Percentiles rank a stretch among this genome's conserved stretches.
Evolutionary conservation across 179 eudicot genomes (phyloP).

Genomic region (Sideroxylon spinosum): DNA sequence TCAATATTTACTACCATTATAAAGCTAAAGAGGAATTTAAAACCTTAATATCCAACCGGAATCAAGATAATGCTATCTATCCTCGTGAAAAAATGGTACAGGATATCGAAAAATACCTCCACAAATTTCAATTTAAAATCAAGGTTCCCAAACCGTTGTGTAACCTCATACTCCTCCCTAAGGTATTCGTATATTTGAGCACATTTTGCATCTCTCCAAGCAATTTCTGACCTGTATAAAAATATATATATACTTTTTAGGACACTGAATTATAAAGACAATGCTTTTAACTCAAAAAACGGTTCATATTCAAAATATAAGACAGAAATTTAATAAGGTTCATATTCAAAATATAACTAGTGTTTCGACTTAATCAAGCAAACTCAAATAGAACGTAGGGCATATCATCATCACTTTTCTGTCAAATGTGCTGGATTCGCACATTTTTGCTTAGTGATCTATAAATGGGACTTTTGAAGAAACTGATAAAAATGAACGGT

Average conservation of each 20-base stretch:
- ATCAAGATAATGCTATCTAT: neutral
- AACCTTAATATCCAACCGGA: neutral
- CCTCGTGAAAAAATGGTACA: neutral
- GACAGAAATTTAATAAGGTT: neutral
- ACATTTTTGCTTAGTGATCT: neutral
- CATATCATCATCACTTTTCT: neutral
- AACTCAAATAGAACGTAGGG: neutral
- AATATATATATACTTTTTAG: neutral
- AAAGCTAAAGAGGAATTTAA: neutral
- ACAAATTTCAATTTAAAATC: constrained; percentile 88
- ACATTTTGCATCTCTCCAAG: constrained; percentile 93
- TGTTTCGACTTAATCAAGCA: neutral
- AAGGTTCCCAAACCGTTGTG: constrained; percentile 87
- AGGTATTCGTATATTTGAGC: constrained; percentile 81
- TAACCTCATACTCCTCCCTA: constrained; percentile 84
- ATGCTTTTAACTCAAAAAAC: neutral
- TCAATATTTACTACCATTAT: neutral
- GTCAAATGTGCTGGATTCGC: neutral
- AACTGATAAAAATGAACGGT: neutral
- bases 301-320: neutral
- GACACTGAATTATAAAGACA: neutral
- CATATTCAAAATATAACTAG: neutral
- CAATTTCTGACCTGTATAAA: constrained; percentile 84
- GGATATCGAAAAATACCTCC: constrained; percentile 45
- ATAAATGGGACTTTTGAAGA: neutral